phyloP scores from a whole-genome alignment of 1,139 yeast species.

The Debaryomyces singareniensis region DNA sequence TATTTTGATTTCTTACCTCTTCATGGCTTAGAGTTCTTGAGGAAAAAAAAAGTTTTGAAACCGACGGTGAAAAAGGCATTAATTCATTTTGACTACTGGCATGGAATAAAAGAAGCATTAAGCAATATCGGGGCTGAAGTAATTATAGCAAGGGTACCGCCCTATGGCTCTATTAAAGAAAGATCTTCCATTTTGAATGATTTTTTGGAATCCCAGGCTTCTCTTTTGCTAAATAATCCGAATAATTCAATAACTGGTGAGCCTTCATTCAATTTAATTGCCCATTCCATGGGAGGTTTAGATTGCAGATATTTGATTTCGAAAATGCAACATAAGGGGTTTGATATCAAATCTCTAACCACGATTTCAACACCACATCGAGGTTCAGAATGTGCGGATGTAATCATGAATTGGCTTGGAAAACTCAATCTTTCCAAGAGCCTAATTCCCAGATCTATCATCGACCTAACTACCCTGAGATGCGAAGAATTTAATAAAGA shows the following conservation, averaged over 20 bases:
- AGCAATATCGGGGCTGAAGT: constrained; percentile 61
- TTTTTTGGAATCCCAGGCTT: constrained; percentile 31
- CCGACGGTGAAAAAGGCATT: constrained; percentile 20
- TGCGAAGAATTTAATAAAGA: constrained; percentile 48
- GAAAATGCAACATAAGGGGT: constrained; percentile 39
- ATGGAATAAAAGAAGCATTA: constrained; percentile 63
- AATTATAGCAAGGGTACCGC: constrained; percentile 71
- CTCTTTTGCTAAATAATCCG: background rate
- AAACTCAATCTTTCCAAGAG: constrained; percentile 9
- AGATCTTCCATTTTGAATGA: constrained; percentile 57
- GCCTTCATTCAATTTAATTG: constrained; percentile 61
- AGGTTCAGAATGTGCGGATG: constrained; percentile 83
- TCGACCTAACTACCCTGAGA: constrained; percentile 54
- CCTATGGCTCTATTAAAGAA: constrained; percentile 69
- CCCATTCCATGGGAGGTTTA: constrained; percentile 96
- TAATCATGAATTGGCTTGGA: constrained; percentile 31
- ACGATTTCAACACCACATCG: constrained; percentile 85
- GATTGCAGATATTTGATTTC: constrained; percentile 76
- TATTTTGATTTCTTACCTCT: constrained; percentile 30
- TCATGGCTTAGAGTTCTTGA: constrained; percentile 11
- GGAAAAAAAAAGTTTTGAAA: constrained; percentile 8
- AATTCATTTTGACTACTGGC: constrained; percentile 66
- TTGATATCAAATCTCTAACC: constrained; percentile 63
- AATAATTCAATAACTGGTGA: constrained; percentile 23
- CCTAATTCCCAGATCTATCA: constrained; percentile 41